Conservation (phyloP, 1,284 basidiomycete species). For the Melampsora americana region DNA sequence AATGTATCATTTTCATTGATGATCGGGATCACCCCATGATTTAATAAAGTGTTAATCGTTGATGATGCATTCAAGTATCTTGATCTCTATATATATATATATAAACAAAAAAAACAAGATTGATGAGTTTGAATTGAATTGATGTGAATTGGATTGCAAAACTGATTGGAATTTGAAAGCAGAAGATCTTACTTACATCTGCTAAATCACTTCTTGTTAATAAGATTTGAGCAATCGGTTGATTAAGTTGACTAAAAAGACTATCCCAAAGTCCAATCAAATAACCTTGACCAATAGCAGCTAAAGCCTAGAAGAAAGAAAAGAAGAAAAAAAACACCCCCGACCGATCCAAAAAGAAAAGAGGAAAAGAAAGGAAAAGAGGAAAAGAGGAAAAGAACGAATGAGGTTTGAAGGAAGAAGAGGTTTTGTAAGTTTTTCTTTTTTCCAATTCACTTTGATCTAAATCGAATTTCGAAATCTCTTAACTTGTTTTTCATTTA, state of each 20-base stretch:
- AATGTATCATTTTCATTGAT: constrained; percentile 97
- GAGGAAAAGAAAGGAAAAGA: neutral
- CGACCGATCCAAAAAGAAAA: neutral
- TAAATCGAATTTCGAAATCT: no score
- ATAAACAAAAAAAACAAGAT: no score
- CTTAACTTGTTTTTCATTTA: constrained; percentile 81
- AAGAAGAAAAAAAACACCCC: neutral
- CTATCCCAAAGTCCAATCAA: constrained; percentile 97
- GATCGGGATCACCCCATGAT: constrained; percentile 86
- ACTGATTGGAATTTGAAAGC: no score
- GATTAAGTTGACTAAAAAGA: constrained; percentile 84
- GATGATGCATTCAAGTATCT: constrained; percentile 91
- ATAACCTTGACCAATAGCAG: constrained; percentile 92
- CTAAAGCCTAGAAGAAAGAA: constrained; percentile 64
- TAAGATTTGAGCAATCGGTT: constrained; percentile 91
- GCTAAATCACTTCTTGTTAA: constrained; percentile 93
- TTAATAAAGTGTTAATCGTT: constrained; percentile 79
- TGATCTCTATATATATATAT: constrained; percentile 67
- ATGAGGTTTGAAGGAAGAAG: no score
- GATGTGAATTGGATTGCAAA: no score
- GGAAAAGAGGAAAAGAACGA: no score
- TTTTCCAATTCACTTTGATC: no score
- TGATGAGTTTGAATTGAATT: no score
- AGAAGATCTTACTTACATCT: constrained; percentile 65
- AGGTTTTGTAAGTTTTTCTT: no score